A percentile compares a stretch with the other conserved stretches of the same genome.
phyloP scores from a whole-genome alignment of 768 basidiomycete genomes.

The Leccinum disarticulatum region DNA sequence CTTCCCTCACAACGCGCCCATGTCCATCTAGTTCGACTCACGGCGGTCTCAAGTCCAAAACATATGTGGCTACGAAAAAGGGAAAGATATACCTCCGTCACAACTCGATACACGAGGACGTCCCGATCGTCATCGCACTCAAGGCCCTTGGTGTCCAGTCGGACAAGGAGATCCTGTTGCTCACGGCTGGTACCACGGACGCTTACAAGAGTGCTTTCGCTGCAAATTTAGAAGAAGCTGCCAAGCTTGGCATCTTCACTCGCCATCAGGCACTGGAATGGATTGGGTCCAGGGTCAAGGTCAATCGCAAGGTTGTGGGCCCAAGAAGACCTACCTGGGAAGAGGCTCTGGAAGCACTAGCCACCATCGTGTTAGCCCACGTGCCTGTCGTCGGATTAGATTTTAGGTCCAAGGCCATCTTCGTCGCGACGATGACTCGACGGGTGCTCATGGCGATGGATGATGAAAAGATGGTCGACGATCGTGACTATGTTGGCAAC shows the following conservation, averaged over 20 bases:
- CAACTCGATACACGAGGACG: slow-evolving; percentile 96
- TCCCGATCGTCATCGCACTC: slow-evolving; percentile 93
- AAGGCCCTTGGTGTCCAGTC: slow-evolving; percentile 97
- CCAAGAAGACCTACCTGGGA: slow-evolving; percentile 86
- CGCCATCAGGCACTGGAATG: slow-evolving; percentile 93
- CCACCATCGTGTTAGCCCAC: slow-evolving; percentile 95
- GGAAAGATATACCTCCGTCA: slow-evolving; percentile 94
- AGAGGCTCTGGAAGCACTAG: slow-evolving; percentile 94
- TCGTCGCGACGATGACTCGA: slow-evolving; percentile 96
- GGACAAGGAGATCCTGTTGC: slow-evolving; percentile 94
- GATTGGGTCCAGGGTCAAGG: slow-evolving; percentile 90
- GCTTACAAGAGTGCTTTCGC: slow-evolving; percentile 85
- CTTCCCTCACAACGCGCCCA: slow-evolving; percentile 8
- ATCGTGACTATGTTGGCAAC: slow-evolving; percentile 98
- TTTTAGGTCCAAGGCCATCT: slow-evolving; percentile 92
- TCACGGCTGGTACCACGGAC: slow-evolving; percentile 91
- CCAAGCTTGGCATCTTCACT: slow-evolving; percentile 88
- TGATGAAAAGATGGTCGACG: slow-evolving; percentile 96
- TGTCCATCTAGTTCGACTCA: slow-evolving; percentile 62
- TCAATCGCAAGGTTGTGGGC: slow-evolving; percentile 78
- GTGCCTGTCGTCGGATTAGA: slow-evolving; percentile 89
- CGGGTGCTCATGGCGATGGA: slow-evolving; percentile 96
- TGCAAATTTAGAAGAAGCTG: slow-evolving; percentile 90
- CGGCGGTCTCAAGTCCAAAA: slow-evolving; percentile 91
- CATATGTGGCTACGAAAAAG: slow-evolving; percentile 95